Percentiles rank a stretch among this genome's conserved stretches.
phyloP scores from a whole-genome alignment of 2,329 filamentous ascomycete species.

The Alternaria conjuncta region DNA sequence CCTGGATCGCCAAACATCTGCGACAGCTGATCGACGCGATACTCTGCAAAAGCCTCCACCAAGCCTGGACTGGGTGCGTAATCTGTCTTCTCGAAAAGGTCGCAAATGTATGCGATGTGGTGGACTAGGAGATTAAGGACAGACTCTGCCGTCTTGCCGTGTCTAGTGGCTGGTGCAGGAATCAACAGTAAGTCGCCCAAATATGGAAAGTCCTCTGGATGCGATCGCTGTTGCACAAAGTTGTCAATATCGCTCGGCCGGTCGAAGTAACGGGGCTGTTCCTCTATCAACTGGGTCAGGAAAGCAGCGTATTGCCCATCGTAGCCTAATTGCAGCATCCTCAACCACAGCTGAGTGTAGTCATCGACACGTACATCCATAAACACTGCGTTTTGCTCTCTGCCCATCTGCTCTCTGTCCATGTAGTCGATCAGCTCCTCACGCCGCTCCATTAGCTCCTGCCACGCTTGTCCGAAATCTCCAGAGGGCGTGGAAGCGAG shows the following conservation, averaged over 20 bases:
- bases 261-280: neutral
- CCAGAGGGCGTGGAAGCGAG: neutral
- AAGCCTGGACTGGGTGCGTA: neutral
- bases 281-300: neutral
- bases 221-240: neutral
- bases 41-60: neutral
- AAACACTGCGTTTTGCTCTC: neutral
- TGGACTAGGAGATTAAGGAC: neutral
- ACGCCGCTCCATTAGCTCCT: neutral
- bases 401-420: neutral
- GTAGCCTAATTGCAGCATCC: neutral
- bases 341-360: neutral
- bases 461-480: neutral
- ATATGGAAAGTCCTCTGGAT: neutral
- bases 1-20: neutral
- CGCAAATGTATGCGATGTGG: neutral
- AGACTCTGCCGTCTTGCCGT: neutral
- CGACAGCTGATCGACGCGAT: neutral
- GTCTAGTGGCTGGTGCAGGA: neutral
- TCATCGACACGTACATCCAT: neutral
- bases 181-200: neutral
- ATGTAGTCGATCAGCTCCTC: neutral
- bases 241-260: neutral
- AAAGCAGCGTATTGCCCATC: neutral
- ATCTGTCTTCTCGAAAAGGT: neutral